Evolutionary conservation across 768 basidiomycete species (phyloP).

Genomic region (Rossbeevera mucosa): DNA sequence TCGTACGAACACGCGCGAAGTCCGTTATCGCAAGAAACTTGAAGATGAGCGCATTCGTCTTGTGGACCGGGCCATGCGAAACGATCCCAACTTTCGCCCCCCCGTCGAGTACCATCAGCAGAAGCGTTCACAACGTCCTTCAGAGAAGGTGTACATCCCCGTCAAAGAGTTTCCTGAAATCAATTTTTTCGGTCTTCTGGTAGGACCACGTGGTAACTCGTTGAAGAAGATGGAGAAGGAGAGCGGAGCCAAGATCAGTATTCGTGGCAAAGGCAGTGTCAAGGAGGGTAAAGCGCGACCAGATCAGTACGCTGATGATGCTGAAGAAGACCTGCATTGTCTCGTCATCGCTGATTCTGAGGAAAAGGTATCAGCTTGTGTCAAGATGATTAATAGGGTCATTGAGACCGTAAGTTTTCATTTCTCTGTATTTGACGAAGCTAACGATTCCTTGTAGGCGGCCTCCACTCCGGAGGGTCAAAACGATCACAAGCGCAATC

Average conservation of each 20-base stretch:
- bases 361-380: constrained; percentile 87
- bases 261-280: constrained; percentile 96
- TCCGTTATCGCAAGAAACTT: constrained; percentile 93
- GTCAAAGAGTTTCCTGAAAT: constrained; percentile 99
- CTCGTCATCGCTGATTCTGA: constrained; percentile 90
- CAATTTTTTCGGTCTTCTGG: constrained; percentile 97
- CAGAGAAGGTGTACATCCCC: constrained; percentile 98
- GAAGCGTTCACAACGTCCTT: constrained; percentile 88
- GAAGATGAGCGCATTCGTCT: constrained; percentile 90
- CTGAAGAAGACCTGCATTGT: constrained; percentile 98
- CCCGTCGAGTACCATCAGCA: constrained; percentile 95
- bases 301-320: constrained; percentile 92
- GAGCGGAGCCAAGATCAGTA: constrained; percentile 97
- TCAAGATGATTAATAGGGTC: constrained; percentile 93
- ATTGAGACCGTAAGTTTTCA: constrained; percentile 85
- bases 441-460: constrained; percentile 50
- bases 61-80: constrained; percentile 94
- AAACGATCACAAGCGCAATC: constrained; percentile 99
- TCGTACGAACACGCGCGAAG: constrained; percentile 96
- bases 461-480: constrained; percentile 99
- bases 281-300: constrained; percentile 98
- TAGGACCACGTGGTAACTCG: constrained; percentile 97
- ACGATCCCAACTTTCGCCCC: constrained; percentile 96
- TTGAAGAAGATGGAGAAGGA: constrained; percentile 99
- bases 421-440: background rate